Base-by-base conservation (phyloP, 352 stramenopile species). In the Phytophthora lateralis region DNA sequence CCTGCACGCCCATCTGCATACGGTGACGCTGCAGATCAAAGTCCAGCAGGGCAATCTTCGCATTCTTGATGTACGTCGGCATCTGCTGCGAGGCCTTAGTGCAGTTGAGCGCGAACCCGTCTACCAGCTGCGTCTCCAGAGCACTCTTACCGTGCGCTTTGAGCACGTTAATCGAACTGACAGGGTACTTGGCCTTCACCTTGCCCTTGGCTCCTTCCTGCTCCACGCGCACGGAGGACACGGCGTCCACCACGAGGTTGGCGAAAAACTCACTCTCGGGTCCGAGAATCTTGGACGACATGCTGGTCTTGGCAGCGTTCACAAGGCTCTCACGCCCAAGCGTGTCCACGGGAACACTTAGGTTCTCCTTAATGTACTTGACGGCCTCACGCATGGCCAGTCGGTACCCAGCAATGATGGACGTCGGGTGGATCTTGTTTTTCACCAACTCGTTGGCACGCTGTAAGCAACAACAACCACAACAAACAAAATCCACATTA, bases 201-300 rank as follows among this genome's bases (percentile, higher is more conserved):
- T 96, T 96, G 47, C 85, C 87, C 69, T 92, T 93, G 21, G 75
- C 79, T 14, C 77, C 80, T 59, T 91, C 86, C 60, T 94, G 79
- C 48, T 97, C 95, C 42, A 97, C 97, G 63, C 97, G 97, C 34
- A 99, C 96, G 11, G 91, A 97, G 34, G 96, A 95, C 29, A 99
- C 97, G 24, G 97, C 97, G 63, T 99, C 91, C 5, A 99, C 98
- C 7, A 98, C 97, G 43, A 99, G 73, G 66, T 98, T 92, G 6
- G 97, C 90, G 73, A 99, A 99, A 73, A 99, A 99, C 3, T 97
- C 90, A 54, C 85, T 95, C 77, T 99, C 96, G 0, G 97, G 95
- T 9, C 97, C 97, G 32, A 99, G 88, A 67, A 99, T 99, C 89
- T 99, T 99, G 60, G 90, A 98, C 63, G 91, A 98, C 97, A 99